Percentiles rank a stretch among this genome's conserved stretches.
These are phyloP conservation scores for Fragilariopsis cylindrus DNA, from an alignment of 108 stramenopile genomes.

Conservation along the genomic window DNA sequence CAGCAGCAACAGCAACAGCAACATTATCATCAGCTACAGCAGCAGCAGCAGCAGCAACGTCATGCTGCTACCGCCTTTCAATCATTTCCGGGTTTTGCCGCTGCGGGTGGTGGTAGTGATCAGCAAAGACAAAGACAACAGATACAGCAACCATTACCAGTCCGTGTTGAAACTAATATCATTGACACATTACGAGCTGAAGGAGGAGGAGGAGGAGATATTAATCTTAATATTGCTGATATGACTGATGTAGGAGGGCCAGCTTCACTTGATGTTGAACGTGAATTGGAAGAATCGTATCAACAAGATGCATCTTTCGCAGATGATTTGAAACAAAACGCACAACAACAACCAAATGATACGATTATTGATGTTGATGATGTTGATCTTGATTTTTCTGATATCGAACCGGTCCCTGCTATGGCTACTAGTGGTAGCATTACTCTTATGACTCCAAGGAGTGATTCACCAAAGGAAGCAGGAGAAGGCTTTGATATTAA, in stretches of 20 bases:
- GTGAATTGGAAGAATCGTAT: neutral
- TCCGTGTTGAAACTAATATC: neutral
- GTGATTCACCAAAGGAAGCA: neutral
- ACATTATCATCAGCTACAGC: neutral
- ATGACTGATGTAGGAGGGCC: neutral
- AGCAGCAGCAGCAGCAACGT: neutral
- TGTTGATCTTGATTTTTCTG: neutral
- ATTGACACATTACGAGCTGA: neutral
- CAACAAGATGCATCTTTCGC: conserved; percentile 8
- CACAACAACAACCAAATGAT: neutral
- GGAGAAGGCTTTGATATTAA: neutral
- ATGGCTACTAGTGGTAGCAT: too few species aligned
- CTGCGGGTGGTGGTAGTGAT: too few species aligned
- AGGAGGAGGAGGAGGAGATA: too few species aligned
- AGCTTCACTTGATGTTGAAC: neutral
- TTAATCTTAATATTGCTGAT: too few species aligned
- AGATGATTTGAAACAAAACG: neutral
- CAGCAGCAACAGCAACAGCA: neutral
- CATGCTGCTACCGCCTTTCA: too few species aligned
- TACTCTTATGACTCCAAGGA: neutral
- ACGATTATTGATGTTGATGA: neutral
- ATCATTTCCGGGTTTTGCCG: too few species aligned
- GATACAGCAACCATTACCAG: neutral
- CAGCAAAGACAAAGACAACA: neutral
- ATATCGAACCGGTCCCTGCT: neutral